phyloP scores from a whole-genome alignment of 2,329 filamentous ascomycete species.

The Beauveria asiatica region DNA sequence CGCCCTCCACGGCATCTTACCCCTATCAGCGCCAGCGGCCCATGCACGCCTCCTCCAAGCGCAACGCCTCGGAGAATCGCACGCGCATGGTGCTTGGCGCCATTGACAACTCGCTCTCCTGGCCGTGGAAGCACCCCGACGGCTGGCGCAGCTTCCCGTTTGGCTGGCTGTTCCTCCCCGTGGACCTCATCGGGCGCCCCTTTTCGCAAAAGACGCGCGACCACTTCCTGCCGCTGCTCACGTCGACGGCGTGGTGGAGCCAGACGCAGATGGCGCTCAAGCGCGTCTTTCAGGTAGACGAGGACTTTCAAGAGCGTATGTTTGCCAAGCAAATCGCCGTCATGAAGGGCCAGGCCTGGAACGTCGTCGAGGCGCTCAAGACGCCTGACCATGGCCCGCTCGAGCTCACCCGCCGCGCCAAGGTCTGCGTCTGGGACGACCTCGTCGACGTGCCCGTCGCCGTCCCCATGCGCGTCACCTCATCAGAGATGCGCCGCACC shows the following conservation, averaged over 20 bases:
- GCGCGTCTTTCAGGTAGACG: constrained; percentile 80
- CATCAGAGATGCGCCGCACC: constrained; percentile 69
- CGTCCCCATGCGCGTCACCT: constrained; percentile 77
- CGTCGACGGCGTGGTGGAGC: constrained; percentile 93
- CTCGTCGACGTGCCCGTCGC: constrained; percentile 92
- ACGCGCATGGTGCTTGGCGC: constrained; percentile 73
- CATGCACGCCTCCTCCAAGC: constrained; percentile 66
- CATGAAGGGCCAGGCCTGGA: constrained; percentile 99
- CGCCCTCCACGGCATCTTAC: constrained; percentile 39
- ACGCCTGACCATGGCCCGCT: constrained; percentile 85
- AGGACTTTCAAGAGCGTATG: constrained; percentile 97
- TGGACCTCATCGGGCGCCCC: constrained; percentile 89
- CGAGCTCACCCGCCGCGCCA: constrained; percentile 79
- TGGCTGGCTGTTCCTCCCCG: constrained; percentile 94
- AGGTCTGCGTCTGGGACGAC: constrained; percentile 97
- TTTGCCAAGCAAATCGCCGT: constrained; percentile 97
- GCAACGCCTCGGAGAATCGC: constrained; percentile 34
- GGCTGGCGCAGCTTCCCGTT: constrained; percentile 93
- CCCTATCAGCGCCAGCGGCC: constrained; percentile 73
- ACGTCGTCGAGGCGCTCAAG: constrained; percentile 96
- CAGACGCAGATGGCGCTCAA: constrained; percentile 84
- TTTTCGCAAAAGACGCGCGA: constrained; percentile 91
- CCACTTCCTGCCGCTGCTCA: constrained; percentile 92
- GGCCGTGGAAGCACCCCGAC: constrained; percentile 98
- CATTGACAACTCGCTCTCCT: constrained; percentile 96